Percentiles rank a stretch among this genome's conserved stretches.
Evolutionary conservation across 495 filamentous ascomycete genomes (phyloP).

Genomic region (Penicillium cosmopolitanum): DNA sequence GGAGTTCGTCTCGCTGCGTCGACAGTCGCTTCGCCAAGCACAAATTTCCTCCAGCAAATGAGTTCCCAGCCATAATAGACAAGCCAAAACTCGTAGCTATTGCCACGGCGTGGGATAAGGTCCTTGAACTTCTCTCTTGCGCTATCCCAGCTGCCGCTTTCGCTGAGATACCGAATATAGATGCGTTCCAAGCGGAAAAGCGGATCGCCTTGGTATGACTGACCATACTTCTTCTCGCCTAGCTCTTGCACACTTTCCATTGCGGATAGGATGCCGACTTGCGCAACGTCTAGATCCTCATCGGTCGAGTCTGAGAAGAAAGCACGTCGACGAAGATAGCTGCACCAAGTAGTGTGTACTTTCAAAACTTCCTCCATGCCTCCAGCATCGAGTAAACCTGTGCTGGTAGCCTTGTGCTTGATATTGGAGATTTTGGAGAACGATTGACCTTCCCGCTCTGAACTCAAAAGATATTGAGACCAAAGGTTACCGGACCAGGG

Average conservation of each 20-base stretch:
- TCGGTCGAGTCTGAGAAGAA: conserved; percentile 78
- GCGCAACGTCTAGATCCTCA: conserved; percentile 87
- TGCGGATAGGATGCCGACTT: conserved; percentile 83
- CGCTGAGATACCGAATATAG: conserved; percentile 85
- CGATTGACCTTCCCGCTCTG: conserved; percentile 72
- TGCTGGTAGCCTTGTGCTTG: conserved; percentile 89
- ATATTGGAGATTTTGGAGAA: conserved; percentile 84
- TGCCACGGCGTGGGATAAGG: conserved; percentile 66
- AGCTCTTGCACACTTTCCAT: conserved; percentile 80
- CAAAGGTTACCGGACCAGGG: conserved; percentile 91
- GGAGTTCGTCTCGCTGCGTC: conserved; percentile 51
- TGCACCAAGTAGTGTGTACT: conserved; percentile 90
- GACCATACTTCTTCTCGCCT: conserved; percentile 75
- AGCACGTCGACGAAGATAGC: conserved; percentile 82
- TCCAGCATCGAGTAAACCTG: conserved; percentile 69
- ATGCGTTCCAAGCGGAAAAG: conserved; percentile 86
- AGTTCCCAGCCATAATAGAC: conserved; percentile 91
- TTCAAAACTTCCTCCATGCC: conserved; percentile 86
- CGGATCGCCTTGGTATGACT: conserved; percentile 80
- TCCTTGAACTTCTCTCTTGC: conserved; percentile 76
- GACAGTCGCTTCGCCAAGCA: conserved; percentile 49
- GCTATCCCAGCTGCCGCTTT: conserved; percentile 67
- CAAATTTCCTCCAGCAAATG: conserved; percentile 64
- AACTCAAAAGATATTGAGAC: conserved; percentile 82
- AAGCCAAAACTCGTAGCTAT: conserved; percentile 91